Percentiles rank a stretch among this genome's conserved stretches.
phyloP scores from a whole-genome alignment of 2,329 filamentous ascomycete genomes.

The Hymenoscyphus linearis region DNA sequence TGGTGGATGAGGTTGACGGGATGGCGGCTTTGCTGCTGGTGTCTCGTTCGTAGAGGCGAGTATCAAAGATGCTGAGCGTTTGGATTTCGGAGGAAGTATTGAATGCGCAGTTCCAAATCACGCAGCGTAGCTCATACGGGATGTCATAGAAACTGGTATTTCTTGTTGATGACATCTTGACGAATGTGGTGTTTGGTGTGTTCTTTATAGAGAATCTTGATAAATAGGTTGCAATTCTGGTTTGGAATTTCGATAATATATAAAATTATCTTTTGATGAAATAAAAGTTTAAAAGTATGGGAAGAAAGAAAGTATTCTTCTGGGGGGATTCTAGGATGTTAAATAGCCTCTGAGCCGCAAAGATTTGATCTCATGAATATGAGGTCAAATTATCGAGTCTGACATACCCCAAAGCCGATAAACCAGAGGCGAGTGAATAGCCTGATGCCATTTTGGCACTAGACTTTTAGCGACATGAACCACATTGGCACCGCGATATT shows the following conservation, averaged over 20 bases:
- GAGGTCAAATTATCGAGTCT: too few species aligned
- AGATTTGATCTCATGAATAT: too few species aligned
- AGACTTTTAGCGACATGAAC: too few species aligned
- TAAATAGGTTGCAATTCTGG: neutral
- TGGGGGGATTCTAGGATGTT: too few species aligned
- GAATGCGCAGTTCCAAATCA: constrained; percentile 1
- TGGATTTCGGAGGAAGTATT: neutral
- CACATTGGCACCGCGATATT: too few species aligned
- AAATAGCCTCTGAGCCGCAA: too few species aligned
- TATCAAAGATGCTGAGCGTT: constrained; percentile 1
- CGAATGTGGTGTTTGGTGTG: neutral
- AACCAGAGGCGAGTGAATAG: too few species aligned
- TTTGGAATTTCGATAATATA: neutral
- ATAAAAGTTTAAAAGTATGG: neutral
- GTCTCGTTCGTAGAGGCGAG: neutral
- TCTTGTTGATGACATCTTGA: neutral
- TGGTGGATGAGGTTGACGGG: neutral
- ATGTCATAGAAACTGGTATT: neutral
- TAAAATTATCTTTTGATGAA: neutral
- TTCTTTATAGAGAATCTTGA: neutral
- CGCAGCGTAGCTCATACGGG: neutral
- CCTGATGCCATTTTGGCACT: too few species aligned
- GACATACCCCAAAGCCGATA: too few species aligned
- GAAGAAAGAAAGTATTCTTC: neutral
- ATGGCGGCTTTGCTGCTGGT: too few species aligned